phyloP scores from a whole-genome alignment of 1,284 basidiomycete genomes.

The Puccinia polysora region DNA sequence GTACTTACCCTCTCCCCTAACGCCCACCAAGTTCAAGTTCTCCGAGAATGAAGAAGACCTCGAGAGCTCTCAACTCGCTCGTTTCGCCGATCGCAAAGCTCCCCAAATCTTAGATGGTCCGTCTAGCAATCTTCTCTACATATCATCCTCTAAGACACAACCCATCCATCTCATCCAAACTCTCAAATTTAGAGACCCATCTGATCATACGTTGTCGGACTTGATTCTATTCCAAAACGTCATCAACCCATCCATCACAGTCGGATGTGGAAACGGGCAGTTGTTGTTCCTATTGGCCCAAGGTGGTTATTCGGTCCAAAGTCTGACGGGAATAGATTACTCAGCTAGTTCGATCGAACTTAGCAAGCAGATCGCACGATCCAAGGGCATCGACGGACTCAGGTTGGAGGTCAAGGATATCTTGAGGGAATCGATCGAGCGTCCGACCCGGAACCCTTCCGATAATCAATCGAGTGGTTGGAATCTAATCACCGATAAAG shows the following conservation, averaged over 20 bases:
- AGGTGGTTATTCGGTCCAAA: conserved; percentile 22
- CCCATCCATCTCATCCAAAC: too few relatives aligned
- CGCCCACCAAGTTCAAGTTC: too few relatives aligned
- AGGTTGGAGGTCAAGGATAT: conserved; percentile 14
- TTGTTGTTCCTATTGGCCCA: conserved; percentile 31
- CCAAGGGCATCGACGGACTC: conserved; percentile 26
- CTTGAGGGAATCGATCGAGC: conserved; percentile 18
- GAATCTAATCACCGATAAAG: conserved; percentile 42
- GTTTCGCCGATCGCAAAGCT: too few relatives aligned
- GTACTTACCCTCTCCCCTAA: conserved; percentile 1
- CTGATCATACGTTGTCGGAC: too few relatives aligned
- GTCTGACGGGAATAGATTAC: conserved; percentile 30
- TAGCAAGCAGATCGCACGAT: conserved; percentile 1
- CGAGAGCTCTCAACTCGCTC: too few relatives aligned
- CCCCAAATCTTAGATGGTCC: too few relatives aligned
- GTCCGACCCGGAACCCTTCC: neutral
- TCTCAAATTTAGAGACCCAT: too few relatives aligned
- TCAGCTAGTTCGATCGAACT: conserved; percentile 26
- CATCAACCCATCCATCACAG: neutral
- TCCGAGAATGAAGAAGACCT: too few relatives aligned
- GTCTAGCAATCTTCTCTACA: too few relatives aligned
- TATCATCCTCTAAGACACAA: too few relatives aligned
- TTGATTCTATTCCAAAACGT: too few relatives aligned
- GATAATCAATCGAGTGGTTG: conserved; percentile 5
- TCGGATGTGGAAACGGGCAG: conserved; percentile 40